Base-by-base conservation (phyloP, 768 basidiomycete genomes). In the Pleurotus giganteus region DNA sequence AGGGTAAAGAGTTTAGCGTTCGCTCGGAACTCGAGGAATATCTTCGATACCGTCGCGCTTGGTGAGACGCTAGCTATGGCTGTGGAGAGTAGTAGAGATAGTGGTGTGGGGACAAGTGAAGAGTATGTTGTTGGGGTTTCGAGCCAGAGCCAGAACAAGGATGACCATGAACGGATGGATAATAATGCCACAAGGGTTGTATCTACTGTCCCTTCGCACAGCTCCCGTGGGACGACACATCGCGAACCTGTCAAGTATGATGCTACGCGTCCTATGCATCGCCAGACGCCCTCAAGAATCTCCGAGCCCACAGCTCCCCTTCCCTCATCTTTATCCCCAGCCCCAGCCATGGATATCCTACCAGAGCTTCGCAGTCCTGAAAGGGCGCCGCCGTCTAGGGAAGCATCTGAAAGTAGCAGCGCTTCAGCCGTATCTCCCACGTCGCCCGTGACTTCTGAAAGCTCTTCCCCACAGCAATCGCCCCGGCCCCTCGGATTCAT, bases 401-500 rank as follows among this genome's bases (percentile, higher is more conserved):
- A 23, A 47, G 47, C 11, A 29, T 37, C 50, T 41, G 47, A 60
- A 34, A 47, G 54, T n/a, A 32, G 50, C 17, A 55, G n/a, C 24
- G 23, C 27, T 26, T 51, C 47, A 50, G 47, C 58, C 0, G 55
- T 53, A 37, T 60, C 54, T 46, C 44, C 58, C 46, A 43, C 60
- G 54, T 53, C 61, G 8, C 57, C 52, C 19, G 57, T 36, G 5
- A 63, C 57, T 26, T 69, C 68, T 2, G 64, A 63, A 11, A 69
- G 63, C 29, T 71, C 72, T 26, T 74, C 72, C 57, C 79, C 63
- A 55, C 73, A 64, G 59, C 74, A 65, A 62, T 74, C 77, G 9
- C 82, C 82, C 23, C 79, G 77, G n/a, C 77, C 77, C 2, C 69
- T 89, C 31, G 80, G 82, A 8, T 77, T 74, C 54, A 76, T 79